phyloP scores from a whole-genome alignment of 306 rosid genomes.

The Dryas alaskensis region DNA sequence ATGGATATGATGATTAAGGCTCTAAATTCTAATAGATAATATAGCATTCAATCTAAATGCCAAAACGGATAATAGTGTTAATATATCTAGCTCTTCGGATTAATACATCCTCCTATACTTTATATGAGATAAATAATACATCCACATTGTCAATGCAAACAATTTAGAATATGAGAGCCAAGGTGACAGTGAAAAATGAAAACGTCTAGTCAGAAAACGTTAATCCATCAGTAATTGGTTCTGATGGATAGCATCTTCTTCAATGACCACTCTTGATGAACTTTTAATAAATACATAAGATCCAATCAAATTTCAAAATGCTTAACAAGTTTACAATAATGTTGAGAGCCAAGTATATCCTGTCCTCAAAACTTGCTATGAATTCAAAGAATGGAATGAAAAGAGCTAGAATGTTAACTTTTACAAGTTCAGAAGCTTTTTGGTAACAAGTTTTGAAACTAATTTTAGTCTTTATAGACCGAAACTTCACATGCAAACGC shows the following conservation, averaged over 20 bases:
- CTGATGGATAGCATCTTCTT: neutral
- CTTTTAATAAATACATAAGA: neutral
- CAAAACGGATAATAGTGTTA: neutral
- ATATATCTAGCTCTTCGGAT: neutral
- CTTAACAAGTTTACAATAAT: neutral
- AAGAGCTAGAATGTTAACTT: conserved; percentile 8
- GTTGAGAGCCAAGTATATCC: conserved; percentile 4
- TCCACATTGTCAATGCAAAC: neutral
- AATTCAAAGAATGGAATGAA: conserved; percentile 1
- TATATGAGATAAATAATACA: neutral
- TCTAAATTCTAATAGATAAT: neutral
- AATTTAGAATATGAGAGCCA: neutral
- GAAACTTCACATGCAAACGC: neutral
- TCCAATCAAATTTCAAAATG: neutral
- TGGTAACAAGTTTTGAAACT: neutral
- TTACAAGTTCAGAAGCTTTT: neutral
- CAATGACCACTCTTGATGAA: neutral
- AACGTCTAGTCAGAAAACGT: neutral
- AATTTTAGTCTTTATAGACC: neutral
- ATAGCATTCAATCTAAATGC: neutral
- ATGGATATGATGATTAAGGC: neutral
- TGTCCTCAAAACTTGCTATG: neutral
- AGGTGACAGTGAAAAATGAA: neutral
- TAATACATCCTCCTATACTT: neutral
- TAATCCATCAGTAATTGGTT: neutral